Evolutionary conservation across 2,329 filamentous ascomycete genomes (phyloP).

Genomic region (Ophiostoma sp.): DNA sequence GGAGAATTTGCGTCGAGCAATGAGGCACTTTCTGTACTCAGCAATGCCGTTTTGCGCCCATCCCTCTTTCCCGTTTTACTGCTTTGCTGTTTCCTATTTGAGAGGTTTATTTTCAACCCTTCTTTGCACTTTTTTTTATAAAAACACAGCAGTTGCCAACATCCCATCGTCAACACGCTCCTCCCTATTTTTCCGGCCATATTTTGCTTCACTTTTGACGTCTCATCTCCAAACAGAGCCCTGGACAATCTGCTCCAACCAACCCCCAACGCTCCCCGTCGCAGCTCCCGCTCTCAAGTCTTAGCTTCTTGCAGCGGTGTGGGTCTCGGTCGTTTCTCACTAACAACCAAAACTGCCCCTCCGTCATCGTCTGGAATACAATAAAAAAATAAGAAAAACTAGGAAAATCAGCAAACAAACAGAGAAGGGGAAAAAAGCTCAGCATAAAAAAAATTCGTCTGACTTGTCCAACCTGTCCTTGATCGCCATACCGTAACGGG

Average conservation of each 20-base stretch:
- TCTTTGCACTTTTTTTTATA: background rate
- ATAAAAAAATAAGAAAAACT: conserved; percentile 1
- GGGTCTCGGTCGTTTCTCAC: conserved; percentile 19
- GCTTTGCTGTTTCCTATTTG: conserved; percentile 4
- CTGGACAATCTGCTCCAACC: conserved; percentile 16
- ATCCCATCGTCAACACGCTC: background rate
- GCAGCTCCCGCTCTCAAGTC: conserved; percentile 18
- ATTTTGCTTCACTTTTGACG: background rate
- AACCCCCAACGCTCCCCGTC: conserved; percentile 18
- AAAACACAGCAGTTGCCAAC: background rate
- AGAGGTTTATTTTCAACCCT: background rate
- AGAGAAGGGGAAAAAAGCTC: conserved; percentile 20
- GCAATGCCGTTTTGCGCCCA: conserved; percentile 7
- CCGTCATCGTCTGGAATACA: conserved; percentile 20
- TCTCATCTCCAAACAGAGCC: background rate
- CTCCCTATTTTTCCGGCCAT: background rate
- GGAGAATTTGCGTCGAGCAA: conserved; percentile 9
- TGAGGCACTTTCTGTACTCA: conserved; percentile 23
- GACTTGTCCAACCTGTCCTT: conserved; percentile 13
- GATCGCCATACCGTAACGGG: conserved; percentile 12
- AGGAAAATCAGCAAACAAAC: conserved; percentile 20
- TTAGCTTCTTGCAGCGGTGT: conserved; percentile 20
- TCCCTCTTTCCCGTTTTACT: conserved; percentile 9
- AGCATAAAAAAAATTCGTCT: conserved; percentile 19
- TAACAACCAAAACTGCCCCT: conserved; percentile 21